Conservation (phyloP, 805 yeast species). For the Huiozyma naganishii region DNA sequence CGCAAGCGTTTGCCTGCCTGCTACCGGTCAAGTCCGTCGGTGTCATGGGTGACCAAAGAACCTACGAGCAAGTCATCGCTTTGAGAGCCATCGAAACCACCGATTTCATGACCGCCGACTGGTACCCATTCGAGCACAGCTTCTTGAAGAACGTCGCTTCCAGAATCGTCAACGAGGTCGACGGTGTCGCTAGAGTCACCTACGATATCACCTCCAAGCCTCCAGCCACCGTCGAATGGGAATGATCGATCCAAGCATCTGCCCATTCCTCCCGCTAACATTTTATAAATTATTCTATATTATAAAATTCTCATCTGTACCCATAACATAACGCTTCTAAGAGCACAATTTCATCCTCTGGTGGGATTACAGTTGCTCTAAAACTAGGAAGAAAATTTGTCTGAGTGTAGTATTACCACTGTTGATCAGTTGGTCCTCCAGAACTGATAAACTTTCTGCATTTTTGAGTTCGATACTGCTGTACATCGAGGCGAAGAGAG, state of each 20-base stretch:
- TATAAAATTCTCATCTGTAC: too few species aligned
- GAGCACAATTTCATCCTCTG: not conserved
- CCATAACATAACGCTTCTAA: too few species aligned
- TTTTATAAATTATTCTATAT: not conserved
- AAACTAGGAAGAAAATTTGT: too few species aligned
- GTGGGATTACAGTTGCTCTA: not conserved
- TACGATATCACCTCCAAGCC: constrained; percentile 98
- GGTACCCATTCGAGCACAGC: constrained; percentile 87
- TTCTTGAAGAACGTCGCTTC: constrained; percentile 90
- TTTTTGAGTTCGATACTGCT: too few species aligned
- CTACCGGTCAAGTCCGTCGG: constrained; percentile 98
- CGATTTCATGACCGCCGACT: constrained; percentile 99
- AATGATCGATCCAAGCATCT: constrained; percentile 36
- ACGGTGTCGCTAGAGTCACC: constrained; percentile 97
- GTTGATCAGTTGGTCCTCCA: too few species aligned
- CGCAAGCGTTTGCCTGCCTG: constrained; percentile 96
- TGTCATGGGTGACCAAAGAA: constrained; percentile 99
- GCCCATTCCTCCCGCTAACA: not conserved
- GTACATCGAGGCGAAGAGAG: too few species aligned
- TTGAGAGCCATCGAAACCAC: constrained; percentile 95
- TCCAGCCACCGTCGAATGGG: constrained; percentile 99
- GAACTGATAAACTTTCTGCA: too few species aligned
- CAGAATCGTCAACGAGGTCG: constrained; percentile 96
- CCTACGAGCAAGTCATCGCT: constrained; percentile 98
- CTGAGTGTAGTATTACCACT: too few species aligned